These are phyloP conservation scores for Leccinum olivaceopallidum DNA, from an alignment of 768 basidiomycete genomes.

Conservation along the genomic window DNA sequence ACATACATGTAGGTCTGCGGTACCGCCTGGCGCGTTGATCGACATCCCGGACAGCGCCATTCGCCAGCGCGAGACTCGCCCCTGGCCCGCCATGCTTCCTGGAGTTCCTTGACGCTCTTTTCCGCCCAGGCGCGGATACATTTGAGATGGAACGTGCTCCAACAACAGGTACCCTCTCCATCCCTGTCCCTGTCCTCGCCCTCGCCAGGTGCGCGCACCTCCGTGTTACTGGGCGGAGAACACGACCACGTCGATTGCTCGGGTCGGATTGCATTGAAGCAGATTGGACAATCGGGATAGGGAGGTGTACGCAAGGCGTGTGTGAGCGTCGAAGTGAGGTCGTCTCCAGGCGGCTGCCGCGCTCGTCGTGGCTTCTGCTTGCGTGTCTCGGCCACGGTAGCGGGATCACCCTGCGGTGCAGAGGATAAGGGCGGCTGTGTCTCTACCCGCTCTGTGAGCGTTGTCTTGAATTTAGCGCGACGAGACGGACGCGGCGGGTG, in stretches of 20 bases:
- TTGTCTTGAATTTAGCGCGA: conserved; percentile 37
- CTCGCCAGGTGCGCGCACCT: neutral
- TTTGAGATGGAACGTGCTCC: conserved; percentile 87
- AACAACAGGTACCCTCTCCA: conserved; percentile 62
- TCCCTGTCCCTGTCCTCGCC: conserved; percentile 18
- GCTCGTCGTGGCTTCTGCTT: conserved; percentile 11
- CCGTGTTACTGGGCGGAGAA: conserved; percentile 45
- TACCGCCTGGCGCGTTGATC: conserved; percentile 66
- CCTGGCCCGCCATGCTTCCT: conserved; percentile 70
- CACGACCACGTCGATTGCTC: conserved; percentile 88
- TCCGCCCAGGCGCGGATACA: conserved; percentile 89
- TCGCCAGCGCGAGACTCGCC: conserved; percentile 70
- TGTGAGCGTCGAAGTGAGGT: conserved; percentile 74
- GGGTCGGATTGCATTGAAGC: conserved; percentile 78
- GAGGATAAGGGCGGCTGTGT: neutral
- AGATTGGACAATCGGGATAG: conserved; percentile 79
- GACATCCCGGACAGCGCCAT: conserved; percentile 96
- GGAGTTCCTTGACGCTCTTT: conserved; percentile 73
- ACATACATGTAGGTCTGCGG: conserved; percentile 65
- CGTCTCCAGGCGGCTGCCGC: conserved; percentile 42
- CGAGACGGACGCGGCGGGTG: conserved; percentile 27
- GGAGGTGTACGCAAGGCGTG: conserved; percentile 67
- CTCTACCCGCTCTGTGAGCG: conserved; percentile 30
- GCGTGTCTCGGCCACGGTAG: neutral
- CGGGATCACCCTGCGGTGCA: neutral